Evolutionary conservation across 768 basidiomycete genomes (phyloP), one percentile per base, ranked within the genome.

Genomic region (Pleurotus pulmonarius): DNA sequence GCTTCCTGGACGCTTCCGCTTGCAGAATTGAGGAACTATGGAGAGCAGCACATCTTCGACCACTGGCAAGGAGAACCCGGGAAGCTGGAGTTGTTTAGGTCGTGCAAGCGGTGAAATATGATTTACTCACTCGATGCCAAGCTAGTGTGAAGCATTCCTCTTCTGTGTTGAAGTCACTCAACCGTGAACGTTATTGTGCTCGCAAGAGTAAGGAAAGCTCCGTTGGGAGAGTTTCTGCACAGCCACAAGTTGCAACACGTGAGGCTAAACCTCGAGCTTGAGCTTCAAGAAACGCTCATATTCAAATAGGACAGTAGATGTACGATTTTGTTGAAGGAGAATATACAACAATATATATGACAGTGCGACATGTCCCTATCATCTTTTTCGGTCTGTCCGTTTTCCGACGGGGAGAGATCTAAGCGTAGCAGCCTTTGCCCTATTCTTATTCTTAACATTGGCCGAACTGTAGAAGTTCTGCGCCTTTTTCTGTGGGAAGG

Each of bases 371-470:
- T 8, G 9, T 13, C 60, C 59, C 59, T 68, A 68, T 40, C 64
- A 65, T 55, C 68, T 72, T 64, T 70, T 78, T 58, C 74, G 72
- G 56, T 72, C 73, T 46, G 72, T 73, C 34, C 63, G 63, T 59
- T 73, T 43, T 41, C 83, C 84, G 47, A 71, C 73, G 25, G 80
- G 76, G 18, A 86, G 66, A 8, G 81, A 75, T 65, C 81, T 83
- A 70, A 88, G 72, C 48, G 87, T 61, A 20, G 81, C 77, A 18
- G 83, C 78, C 64, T 87, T 88, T 46, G 72, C 71, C 34, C 90
- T 83, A 60, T 83, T 91, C 70, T 88, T 92, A 71, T 92, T 93
- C 77, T 94, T 94, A 60, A 94, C 90, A 60, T 94, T 94, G 4
- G 88, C 82, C 40, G 68, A 79, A 3, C 86, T 83, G 75, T 92